Evolutionary conservation across 352 stramenopile species (phyloP).

Genomic region (Globisporangium mamillatum): DNA sequence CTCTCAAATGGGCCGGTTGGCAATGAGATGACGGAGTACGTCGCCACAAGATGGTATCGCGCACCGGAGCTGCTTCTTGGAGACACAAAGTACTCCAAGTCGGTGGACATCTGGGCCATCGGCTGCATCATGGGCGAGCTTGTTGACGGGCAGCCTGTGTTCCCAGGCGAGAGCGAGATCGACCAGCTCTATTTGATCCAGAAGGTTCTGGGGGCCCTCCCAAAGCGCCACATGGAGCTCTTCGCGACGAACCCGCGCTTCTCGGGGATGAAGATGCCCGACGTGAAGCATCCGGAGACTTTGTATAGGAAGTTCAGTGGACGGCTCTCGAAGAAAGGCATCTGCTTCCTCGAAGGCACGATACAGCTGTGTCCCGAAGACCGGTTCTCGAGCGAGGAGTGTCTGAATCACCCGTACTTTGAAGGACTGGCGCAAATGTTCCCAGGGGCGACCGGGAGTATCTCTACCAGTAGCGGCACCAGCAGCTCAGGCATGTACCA

Average conservation of each 20-base stretch:
- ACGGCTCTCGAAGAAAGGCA: slow-evolving; percentile 78
- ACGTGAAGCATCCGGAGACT: slow-evolving; percentile 91
- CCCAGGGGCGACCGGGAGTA: not conserved
- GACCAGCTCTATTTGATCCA: slow-evolving; percentile 99
- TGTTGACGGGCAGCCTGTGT: slow-evolving; percentile 95
- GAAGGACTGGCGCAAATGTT: slow-evolving; percentile 49
- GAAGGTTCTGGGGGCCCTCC: slow-evolving; percentile 96
- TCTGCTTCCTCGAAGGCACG: slow-evolving; percentile 78
- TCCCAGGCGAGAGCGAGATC: slow-evolving; percentile 98
- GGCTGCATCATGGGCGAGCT: slow-evolving; percentile 98
- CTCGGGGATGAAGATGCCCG: slow-evolving; percentile 90
- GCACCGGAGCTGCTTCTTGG: slow-evolving; percentile 99
- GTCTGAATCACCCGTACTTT: slow-evolving; percentile 87
- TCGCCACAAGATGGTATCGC: slow-evolving; percentile 98
- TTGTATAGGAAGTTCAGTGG: slow-evolving; percentile 89
- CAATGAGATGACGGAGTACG: slow-evolving; percentile 98
- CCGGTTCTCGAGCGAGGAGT: slow-evolving; percentile 70
- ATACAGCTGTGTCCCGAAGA: slow-evolving; percentile 78
- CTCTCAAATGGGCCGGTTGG: slow-evolving; percentile 61
- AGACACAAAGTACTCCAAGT: slow-evolving; percentile 97
- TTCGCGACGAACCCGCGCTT: slow-evolving; percentile 92
- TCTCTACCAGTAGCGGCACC: slow-evolving; percentile 10
- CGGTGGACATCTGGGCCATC: slow-evolving; percentile 95
- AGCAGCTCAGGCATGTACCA: slow-evolving; percentile 5
- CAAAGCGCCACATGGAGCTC: slow-evolving; percentile 90